These are phyloP conservation scores for Triangularia setosa DNA, from an alignment of 2,329 filamentous ascomycete genomes.

Conservation along the genomic window DNA sequence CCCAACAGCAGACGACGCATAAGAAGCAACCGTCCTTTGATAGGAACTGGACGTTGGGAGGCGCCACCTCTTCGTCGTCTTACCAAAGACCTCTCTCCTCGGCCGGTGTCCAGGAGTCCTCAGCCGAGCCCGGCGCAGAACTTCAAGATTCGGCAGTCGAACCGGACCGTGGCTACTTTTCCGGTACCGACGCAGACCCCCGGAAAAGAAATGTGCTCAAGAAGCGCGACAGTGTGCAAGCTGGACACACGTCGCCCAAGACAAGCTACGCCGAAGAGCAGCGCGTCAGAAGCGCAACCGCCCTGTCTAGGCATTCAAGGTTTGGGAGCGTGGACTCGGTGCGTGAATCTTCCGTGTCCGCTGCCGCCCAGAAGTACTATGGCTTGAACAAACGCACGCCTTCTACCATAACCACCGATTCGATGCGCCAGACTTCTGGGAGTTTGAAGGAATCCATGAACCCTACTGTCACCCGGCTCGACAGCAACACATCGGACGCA, in stretches of 20 bases:
- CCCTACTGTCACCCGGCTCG: constrained; percentile 59
- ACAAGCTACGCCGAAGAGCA: constrained; percentile 76
- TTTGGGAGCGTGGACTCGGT: constrained; percentile 76
- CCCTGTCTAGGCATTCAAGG: constrained; percentile 68
- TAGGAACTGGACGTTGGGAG: constrained; percentile 64
- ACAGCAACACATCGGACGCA: constrained; percentile 38
- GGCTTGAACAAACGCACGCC: constrained; percentile 54
- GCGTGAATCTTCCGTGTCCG: constrained; percentile 56
- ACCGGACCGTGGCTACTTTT: constrained; percentile 88
- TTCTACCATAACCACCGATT: constrained; percentile 56
- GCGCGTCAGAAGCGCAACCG: constrained; percentile 60
- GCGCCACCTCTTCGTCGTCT: constrained; percentile 40
- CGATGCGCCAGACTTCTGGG: constrained; percentile 46
- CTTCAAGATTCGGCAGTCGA: constrained; percentile 54
- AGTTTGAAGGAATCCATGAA: constrained; percentile 49
- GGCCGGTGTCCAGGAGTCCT: constrained; percentile 45
- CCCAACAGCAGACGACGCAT: constrained; percentile 41
- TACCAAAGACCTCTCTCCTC: constrained; percentile 49
- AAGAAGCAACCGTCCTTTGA: constrained; percentile 68
- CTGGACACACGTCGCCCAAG: constrained; percentile 56
- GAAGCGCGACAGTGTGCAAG: constrained; percentile 61
- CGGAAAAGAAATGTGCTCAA: constrained; percentile 74
- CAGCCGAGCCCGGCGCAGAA: constrained; percentile 37
- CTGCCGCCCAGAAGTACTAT: constrained; percentile 69
- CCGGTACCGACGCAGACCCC: constrained; percentile 76